A percentile compares a stretch with the other conserved stretches of the same genome.
Evolutionary conservation across 1,284 basidiomycete species (phyloP).

Genomic region (Mycena citricolor): DNA sequence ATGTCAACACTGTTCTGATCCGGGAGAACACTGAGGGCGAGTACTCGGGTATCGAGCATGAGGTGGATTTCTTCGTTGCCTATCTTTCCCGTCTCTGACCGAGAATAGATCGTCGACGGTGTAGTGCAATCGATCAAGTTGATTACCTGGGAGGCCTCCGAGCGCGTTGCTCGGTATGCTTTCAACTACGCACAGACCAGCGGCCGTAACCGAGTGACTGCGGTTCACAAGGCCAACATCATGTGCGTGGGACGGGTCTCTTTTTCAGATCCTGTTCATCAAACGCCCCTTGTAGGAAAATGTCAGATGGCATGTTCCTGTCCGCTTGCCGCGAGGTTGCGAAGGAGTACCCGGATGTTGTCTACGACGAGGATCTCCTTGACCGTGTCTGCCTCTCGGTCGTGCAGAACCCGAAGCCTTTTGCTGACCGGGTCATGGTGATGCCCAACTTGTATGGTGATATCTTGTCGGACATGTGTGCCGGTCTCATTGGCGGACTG

Average conservation of each 20-base stretch:
- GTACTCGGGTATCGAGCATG: conserved; percentile 99
- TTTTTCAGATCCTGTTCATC: neutral
- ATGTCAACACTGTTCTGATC: conserved; percentile 97
- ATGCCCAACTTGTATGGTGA: conserved; percentile 99
- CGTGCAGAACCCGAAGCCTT: conserved; percentile 92
- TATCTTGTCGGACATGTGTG: conserved; percentile 99
- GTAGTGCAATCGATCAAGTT: conserved; percentile 99
- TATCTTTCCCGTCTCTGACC: conserved; percentile 14
- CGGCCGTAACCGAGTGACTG: conserved; percentile 91
- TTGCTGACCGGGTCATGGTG: conserved; percentile 98
- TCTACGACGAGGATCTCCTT: conserved; percentile 96
- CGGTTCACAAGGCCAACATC: conserved; percentile 99
- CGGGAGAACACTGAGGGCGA: conserved; percentile 99
- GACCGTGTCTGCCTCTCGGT: conserved; percentile 95
- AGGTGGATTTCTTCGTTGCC: conserved; percentile 50
- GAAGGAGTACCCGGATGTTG: conserved; percentile 92
- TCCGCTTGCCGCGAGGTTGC: conserved; percentile 96
- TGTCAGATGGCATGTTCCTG: conserved; percentile 99
- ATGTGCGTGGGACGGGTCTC: conserved; percentile 58
- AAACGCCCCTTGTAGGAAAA: conserved; percentile 69
- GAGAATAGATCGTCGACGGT: conserved; percentile 81
- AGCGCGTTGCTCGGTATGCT: conserved; percentile 97
- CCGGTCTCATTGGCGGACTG: conserved; percentile 96
- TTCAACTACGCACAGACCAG: conserved; percentile 95
- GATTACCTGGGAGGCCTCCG: conserved; percentile 98